Base-by-base conservation (phyloP, 305 asterid genomes). In the Plantago rigida region DNA sequence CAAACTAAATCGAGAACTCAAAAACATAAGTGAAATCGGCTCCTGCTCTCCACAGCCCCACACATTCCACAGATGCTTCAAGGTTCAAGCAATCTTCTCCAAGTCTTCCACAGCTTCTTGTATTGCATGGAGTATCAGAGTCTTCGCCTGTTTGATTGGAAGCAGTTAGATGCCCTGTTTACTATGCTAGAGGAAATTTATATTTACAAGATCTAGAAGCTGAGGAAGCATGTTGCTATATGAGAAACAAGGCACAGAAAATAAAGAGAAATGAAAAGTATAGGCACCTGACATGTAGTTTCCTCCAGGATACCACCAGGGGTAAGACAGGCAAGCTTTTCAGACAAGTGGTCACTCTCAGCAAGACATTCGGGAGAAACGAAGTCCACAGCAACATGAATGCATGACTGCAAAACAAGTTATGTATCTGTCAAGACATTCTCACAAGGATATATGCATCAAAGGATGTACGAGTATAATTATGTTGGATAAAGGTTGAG, bases 391-490 rank as follows among this genome's bases (percentile, higher is more conserved):
- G 51, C 39, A 5, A 42, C 39, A 41, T 42, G 29, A 15, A 58
- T 58, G 63, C 63, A 42, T 19, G 51, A 41, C 63, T 58, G 39
- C 50, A 41, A 15, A 4, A 58, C 8, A 17, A 58, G 19, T 17
- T 9, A 17, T 1, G 12, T 11, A 57, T 4, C 44, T 5, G 5
- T 36, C 2, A 8, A 36, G 44, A 8, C 1, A 22, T 36, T 36
- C 6, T 36, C 10, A 36, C 9, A 36, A 0, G 2, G 44, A 36
- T 36, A 5, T 36, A 7, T 8, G 44, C 44, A 31, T 31, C 39
- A 31, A 22, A 31, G 39, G 5, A 31, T 31, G 39, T 31, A 31
- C 7, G 5, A 5, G 7, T 31, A 31, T 31, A 31, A 31, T 31
- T 31, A 31, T 31, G 7, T 31, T 31, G 39, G 39, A 31, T 31